Evolutionary conservation across 2,329 filamentous ascomycete species (phyloP).

Genomic region (Bipolaris zeicola): DNA sequence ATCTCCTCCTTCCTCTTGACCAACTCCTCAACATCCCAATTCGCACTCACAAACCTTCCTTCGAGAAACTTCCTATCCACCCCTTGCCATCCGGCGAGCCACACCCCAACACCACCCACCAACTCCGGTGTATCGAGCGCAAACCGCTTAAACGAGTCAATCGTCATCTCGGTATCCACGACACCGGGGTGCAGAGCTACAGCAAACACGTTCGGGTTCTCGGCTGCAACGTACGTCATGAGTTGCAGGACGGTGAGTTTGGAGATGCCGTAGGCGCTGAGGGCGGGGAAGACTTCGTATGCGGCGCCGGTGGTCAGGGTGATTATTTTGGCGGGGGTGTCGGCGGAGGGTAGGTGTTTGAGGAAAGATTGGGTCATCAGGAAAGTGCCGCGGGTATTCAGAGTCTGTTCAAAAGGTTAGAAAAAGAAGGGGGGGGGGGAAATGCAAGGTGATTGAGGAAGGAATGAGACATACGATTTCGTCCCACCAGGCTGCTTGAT

Average conservation of each 20-base stretch:
- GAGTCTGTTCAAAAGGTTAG: constrained; percentile 28
- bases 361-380: constrained; percentile 43
- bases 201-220: constrained; percentile 28
- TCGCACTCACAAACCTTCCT: constrained; percentile 31
- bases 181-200: constrained; percentile 28
- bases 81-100: constrained; percentile 32
- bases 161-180: constrained; percentile 20
- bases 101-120: constrained; percentile 35
- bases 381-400: constrained; percentile 45
- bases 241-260: constrained; percentile 27
- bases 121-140: constrained; percentile 35
- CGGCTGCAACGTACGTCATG: constrained; percentile 26
- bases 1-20: constrained; percentile 25
- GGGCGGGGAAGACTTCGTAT: constrained; percentile 17
- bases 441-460: neutral
- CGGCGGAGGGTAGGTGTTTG: constrained; percentile 20
- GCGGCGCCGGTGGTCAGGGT: constrained; percentile 22
- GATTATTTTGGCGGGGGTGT: constrained; percentile 32
- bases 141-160: constrained; percentile 18
- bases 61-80: constrained; percentile 28
- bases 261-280: constrained; percentile 25
- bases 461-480: constrained; percentile 21
- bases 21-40: constrained; percentile 43
- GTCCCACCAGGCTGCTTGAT: constrained; percentile 29
- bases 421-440: too few species aligned